Conservation (phyloP, 2,329 filamentous ascomycete species). For the Lachnellula willkommii region DNA sequence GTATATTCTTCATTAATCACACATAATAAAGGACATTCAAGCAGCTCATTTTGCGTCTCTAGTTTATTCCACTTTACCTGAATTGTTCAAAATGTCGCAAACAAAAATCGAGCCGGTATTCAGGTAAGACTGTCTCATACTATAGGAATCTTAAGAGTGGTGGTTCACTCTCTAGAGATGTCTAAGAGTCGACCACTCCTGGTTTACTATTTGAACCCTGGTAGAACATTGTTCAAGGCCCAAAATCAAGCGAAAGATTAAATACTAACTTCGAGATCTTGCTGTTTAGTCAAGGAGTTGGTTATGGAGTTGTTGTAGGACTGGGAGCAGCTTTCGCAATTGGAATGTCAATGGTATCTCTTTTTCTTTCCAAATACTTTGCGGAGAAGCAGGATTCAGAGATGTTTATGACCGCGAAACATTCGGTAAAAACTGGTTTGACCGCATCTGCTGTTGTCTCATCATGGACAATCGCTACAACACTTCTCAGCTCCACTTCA, state of each 20-base stretch:
- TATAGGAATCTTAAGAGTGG: no score
- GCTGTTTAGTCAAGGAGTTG: slow-evolving; percentile 32
- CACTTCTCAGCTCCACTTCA: slow-evolving; percentile 49
- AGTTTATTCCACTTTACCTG: no score
- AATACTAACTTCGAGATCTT: neutral
- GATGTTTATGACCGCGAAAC: slow-evolving; percentile 47
- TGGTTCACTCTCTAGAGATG: no score
- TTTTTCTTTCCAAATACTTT: slow-evolving; percentile 6
- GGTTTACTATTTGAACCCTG: neutral
- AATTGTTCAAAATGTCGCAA: no score
- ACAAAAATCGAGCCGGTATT: no score
- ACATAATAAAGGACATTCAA: no score
- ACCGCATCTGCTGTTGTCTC: slow-evolving; percentile 50
- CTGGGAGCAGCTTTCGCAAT: slow-evolving; percentile 38
- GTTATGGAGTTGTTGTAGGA: slow-evolving; percentile 39
- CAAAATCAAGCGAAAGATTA: no score
- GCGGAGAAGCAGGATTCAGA: slow-evolving; percentile 31
- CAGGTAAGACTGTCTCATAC: no score
- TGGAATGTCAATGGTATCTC: slow-evolving; percentile 33
- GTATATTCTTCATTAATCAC: no score
- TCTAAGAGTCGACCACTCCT: neutral
- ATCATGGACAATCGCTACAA: slow-evolving; percentile 74
- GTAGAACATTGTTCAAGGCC: neutral
- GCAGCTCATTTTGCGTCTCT: no score
- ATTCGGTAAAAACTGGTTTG: slow-evolving; percentile 45